These are phyloP conservation scores for Hygrocybe coccinea DNA, from an alignment of 768 basidiomycete species.

Conservation along the genomic window DNA sequence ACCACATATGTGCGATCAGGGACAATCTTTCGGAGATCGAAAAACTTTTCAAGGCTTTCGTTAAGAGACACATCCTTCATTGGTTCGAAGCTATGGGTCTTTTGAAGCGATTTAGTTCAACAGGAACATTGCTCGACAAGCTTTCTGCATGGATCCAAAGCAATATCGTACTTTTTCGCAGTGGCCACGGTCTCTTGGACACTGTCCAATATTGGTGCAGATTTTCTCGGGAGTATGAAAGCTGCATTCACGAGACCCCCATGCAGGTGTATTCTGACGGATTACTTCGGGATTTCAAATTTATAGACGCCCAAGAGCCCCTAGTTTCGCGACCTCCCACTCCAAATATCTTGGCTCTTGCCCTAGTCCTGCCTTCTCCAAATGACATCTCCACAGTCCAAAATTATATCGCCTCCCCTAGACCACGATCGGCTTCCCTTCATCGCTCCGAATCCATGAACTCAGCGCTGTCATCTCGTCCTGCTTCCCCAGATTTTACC, in stretches of 20 bases:
- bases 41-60: not conserved
- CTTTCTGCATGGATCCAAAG: not conserved
- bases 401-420: no score
- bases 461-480: no score
- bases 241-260: not conserved
- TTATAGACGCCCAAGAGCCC: not conserved
- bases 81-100: constrained; percentile 7
- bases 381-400: no score
- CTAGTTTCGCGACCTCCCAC: not conserved
- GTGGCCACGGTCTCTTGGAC: not conserved
- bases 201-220: not conserved
- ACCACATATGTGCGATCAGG: constrained; percentile 4
- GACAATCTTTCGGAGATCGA: not conserved
- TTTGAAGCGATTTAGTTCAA: not conserved
- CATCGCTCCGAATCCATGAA: no score
- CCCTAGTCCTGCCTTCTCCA: no score
- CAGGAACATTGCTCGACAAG: constrained; percentile 1
- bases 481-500: no score
- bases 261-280: not conserved
- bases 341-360: not conserved
- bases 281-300: not conserved
- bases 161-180: not conserved
- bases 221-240: not conserved
- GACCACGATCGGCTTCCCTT: no score
- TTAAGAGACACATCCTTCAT: constrained; percentile 1